Percentiles rank a stretch among this genome's conserved stretches.
phyloP scores from a whole-genome alignment of 2,329 filamentous ascomycete species.

The Colletotrichum sp. region DNA sequence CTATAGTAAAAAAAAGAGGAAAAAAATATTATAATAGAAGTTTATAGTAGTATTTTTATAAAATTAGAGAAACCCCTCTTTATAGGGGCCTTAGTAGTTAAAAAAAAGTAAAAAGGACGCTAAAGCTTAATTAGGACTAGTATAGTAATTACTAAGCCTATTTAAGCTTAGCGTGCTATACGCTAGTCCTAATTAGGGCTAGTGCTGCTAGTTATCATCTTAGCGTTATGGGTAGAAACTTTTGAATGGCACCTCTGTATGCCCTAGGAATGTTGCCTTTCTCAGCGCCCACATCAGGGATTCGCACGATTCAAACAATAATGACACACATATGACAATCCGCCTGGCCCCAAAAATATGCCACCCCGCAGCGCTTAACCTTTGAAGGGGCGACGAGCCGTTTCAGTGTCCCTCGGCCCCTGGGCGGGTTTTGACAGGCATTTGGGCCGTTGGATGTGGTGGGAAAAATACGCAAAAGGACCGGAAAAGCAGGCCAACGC shows the following conservation, averaged over 20 bases:
- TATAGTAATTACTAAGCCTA: too few relatives aligned
- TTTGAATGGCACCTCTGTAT: not conserved
- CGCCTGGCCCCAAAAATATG: not conserved
- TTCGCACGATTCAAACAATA: conserved; percentile 9
- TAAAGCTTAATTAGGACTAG: too few relatives aligned
- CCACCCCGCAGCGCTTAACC: not conserved
- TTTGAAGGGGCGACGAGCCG: not conserved
- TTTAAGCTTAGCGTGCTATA: too few relatives aligned
- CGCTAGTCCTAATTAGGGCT: too few relatives aligned
- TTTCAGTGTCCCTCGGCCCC: not conserved
- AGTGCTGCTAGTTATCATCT: too few relatives aligned
- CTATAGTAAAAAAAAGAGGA: too few relatives aligned
- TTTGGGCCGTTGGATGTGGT: not conserved
- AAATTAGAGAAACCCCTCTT: too few relatives aligned
- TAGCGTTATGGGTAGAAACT: too few relatives aligned
- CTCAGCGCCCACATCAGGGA: not conserved
- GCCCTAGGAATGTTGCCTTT: not conserved
- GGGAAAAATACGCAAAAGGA: not conserved
- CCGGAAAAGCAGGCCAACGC: not conserved
- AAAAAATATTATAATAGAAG: too few relatives aligned
- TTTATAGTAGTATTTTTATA: too few relatives aligned
- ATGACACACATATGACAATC: conserved; percentile 16
- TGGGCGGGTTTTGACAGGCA: not conserved
- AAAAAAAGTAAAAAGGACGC: too few relatives aligned
- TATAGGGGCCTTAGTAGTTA: too few relatives aligned